A percentile compares a stretch with the other conserved stretches of the same genome.
Evolutionary conservation across 2,329 filamentous ascomycete genomes (phyloP).

Genomic region (Calonectria leucothoes): DNA sequence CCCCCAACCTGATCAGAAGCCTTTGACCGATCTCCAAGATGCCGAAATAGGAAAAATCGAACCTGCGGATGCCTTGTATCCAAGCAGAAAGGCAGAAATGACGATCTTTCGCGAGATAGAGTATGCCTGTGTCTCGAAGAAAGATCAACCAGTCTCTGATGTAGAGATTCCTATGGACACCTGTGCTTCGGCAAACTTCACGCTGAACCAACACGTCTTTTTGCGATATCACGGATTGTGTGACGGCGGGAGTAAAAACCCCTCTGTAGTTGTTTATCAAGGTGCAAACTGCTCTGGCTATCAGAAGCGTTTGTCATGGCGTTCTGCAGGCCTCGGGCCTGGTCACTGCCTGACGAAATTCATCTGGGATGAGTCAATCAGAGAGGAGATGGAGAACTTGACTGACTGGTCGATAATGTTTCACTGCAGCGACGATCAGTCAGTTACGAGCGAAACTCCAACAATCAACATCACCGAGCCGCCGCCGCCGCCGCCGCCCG

Average conservation of each 20-base stretch:
- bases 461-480: constrained; percentile 6
- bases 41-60: too few species aligned
- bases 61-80: background rate
- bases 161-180: constrained; percentile 16
- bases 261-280: constrained; percentile 17
- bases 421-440: background rate
- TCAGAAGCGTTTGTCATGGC: constrained; percentile 14
- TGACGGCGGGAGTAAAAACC: background rate
- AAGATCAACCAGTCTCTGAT: background rate
- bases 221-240: constrained; percentile 15
- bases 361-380: constrained; percentile 10
- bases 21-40: background rate
- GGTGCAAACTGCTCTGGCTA: constrained; percentile 11
- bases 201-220: constrained; percentile 14
- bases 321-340: background rate
- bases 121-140: constrained; percentile 1
- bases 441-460: background rate
- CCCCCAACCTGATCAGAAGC: background rate
- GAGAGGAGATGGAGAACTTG: background rate
- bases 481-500: background rate
- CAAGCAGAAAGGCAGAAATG: constrained; percentile 2
- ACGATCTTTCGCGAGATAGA: constrained; percentile 2
- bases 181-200: constrained; percentile 27
- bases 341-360: constrained; percentile 19
- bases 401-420: constrained; percentile 23